Base-by-base conservation (phyloP, 2,329 filamentous ascomycete species). In the Colletotrichum lentis region DNA sequence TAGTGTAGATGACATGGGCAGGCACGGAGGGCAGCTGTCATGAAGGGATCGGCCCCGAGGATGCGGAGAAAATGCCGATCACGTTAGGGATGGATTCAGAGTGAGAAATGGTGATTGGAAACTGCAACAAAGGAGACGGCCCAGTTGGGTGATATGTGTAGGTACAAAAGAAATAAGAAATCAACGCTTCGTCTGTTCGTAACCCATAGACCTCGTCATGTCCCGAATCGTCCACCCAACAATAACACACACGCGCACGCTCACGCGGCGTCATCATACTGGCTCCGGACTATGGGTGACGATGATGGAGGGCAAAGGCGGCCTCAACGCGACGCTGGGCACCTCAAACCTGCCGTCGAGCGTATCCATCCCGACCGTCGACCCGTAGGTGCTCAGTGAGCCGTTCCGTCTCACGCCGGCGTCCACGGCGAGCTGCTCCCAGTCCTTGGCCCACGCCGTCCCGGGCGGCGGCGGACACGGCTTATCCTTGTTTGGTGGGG, bases 401-500 rank as follows among this genome's bases (percentile, higher is more conserved):
- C 53, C 68, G 46, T 65, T 68, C 53, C 70, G 61, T 16, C 54
- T 60, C 2, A 70, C 68, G 12, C 70, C 68, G 1, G 68, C 37
- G 43, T 71, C 70, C 8, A 63, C 70, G 20, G 70, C 68, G 22
- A 71, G 43, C 47, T 70, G 64, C 24, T 71, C 70, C 70, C 70
- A 71, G 39, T 71, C 70, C 8, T 46, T 60, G 20, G 70, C 67
- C 70, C 70, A 71, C 5, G 70, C 70, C 20, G 70, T 71, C 16
- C 70, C 70, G 3, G 70, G 70, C 24, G 69, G 69, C 14, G 66
- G 65, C 41, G 65, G 65, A 31, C 65, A 68, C 49, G 62, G 65
- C 14, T 68, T 68, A 31, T 60, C 37, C 50, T 41, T 60, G 62
- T 56, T 35, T 39, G 18, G 8, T 10, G 53, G 22, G 11, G 53